A percentile compares a stretch with the other conserved stretches of the same genome.
Evolutionary conservation across 345 rosid species (phyloP).

Genomic region (Acer negundo): DNA sequence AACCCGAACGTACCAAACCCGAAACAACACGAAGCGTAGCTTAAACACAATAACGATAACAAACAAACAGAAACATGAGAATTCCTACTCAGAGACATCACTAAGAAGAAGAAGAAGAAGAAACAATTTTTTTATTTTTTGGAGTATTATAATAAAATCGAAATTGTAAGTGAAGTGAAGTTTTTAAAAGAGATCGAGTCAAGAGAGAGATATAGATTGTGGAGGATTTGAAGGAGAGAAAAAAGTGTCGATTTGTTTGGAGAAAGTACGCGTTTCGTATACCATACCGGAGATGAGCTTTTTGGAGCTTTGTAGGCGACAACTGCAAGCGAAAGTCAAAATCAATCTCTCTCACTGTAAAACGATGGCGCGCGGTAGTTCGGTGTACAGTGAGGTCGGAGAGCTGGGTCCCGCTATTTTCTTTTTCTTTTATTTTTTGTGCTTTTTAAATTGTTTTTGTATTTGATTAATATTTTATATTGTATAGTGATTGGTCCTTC

Average conservation of each 20-base stretch:
- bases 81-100: too few species aligned
- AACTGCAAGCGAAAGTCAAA: constrained; percentile 11
- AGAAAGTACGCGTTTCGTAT: neutral
- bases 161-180: neutral
- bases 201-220: neutral
- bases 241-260: neutral
- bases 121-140: neutral
- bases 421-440: neutral
- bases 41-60: constrained; percentile 18
- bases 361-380: neutral
- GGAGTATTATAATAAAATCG: neutral
- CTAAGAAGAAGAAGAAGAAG: too few species aligned
- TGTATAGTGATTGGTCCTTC: neutral
- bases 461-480: neutral
- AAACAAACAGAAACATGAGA: neutral
- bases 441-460: neutral
- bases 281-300: neutral
- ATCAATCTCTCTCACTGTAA: neutral
- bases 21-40: constrained; percentile 19
- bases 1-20: constrained; percentile 69
- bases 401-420: neutral
- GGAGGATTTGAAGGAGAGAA: too few species aligned
- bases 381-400: neutral
- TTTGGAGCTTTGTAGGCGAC: neutral
- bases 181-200: neutral